These are phyloP conservation scores for Backusella macrospora DNA, from an alignment of 192 early-diverging fungal species.

Conservation along the genomic window DNA sequence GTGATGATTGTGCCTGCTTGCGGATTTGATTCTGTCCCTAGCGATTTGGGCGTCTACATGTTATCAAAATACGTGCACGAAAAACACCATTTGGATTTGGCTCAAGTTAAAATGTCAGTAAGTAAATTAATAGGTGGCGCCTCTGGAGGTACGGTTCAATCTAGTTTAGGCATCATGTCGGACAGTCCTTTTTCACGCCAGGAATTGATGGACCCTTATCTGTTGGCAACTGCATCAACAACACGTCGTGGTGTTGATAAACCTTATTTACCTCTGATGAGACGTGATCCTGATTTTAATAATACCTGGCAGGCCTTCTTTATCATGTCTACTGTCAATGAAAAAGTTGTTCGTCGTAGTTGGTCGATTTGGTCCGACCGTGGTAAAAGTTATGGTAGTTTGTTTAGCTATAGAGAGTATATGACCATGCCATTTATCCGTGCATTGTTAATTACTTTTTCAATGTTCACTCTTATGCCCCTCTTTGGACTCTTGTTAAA, in stretches of 20 bases:
- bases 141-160: slow-evolving; percentile 71
- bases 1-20: slow-evolving; percentile 79
- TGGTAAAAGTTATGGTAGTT: slow-evolving; percentile 45
- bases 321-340: slow-evolving; percentile 67
- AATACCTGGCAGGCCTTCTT: slow-evolving; percentile 63
- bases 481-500: slow-evolving; percentile 43
- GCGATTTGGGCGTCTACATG: slow-evolving; percentile 84
- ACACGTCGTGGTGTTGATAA: slow-evolving; percentile 40
- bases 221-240: slow-evolving; percentile 9
- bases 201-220: slow-evolving; percentile 31
- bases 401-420: slow-evolving; percentile 58
- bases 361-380: slow-evolving; percentile 52
- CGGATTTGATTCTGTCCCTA: slow-evolving; percentile 93
- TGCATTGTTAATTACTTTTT: slow-evolving; percentile 43
- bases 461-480: slow-evolving; percentile 45
- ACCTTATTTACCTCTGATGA: slow-evolving; percentile 35
- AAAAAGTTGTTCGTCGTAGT: slow-evolving; percentile 65
- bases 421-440: slow-evolving; percentile 51
- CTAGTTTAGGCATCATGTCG: slow-evolving; percentile 36
- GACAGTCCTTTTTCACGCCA: not conserved
- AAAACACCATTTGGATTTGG: slow-evolving; percentile 44
- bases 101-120: slow-evolving; percentile 67
- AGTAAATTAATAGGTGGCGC: slow-evolving; percentile 54
- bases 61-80: slow-evolving; percentile 3
- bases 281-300: slow-evolving; percentile 56